Evolutionary conservation across 768 basidiomycete genomes (phyloP).

Genomic region (Pluteus cervinus): DNA sequence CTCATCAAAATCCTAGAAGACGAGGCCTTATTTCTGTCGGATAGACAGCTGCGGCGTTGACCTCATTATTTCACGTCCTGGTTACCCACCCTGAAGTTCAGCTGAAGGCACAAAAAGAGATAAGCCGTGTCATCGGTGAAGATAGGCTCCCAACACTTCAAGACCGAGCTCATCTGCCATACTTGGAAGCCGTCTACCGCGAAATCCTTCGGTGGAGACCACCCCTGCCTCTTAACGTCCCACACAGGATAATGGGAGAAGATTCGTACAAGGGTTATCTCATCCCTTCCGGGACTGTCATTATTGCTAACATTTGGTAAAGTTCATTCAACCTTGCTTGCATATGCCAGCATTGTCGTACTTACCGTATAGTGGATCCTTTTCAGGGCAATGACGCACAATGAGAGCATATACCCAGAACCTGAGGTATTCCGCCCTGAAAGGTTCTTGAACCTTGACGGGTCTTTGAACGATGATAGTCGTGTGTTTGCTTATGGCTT

Average conservation of each 20-base stretch:
- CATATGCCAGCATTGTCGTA: too few relatives aligned
- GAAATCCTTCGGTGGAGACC: slow-evolving; percentile 47
- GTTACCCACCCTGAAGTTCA: slow-evolving; percentile 44
- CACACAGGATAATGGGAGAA: slow-evolving; percentile 28
- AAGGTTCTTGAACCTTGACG: slow-evolving; percentile 1
- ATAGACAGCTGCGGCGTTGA: slow-evolving; percentile 47
- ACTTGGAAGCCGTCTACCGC: slow-evolving; percentile 40
- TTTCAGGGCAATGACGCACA: too few relatives aligned
- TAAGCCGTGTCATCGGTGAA: slow-evolving; percentile 40
- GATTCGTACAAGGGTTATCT: slow-evolving; percentile 13
- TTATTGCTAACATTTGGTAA: slow-evolving; percentile 16
- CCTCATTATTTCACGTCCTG: slow-evolving; percentile 50
- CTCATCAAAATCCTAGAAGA: too few relatives aligned
- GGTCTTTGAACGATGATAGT: neutral
- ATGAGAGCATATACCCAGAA: neutral
- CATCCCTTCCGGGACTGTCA: slow-evolving; percentile 12
- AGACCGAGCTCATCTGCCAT: slow-evolving; percentile 38
- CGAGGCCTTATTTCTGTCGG: too few relatives aligned
- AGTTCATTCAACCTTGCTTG: too few relatives aligned
- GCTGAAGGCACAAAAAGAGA: slow-evolving; percentile 41
- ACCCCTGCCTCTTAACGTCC: slow-evolving; percentile 43
- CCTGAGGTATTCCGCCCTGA: slow-evolving; percentile 2
- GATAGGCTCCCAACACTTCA: slow-evolving; percentile 41
- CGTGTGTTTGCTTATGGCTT: slow-evolving; percentile 50
- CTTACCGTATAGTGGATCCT: too few relatives aligned